These are phyloP conservation scores for Leptographium radiaticola DNA, from an alignment of 2,329 filamentous ascomycete species.

Conservation along the genomic window DNA sequence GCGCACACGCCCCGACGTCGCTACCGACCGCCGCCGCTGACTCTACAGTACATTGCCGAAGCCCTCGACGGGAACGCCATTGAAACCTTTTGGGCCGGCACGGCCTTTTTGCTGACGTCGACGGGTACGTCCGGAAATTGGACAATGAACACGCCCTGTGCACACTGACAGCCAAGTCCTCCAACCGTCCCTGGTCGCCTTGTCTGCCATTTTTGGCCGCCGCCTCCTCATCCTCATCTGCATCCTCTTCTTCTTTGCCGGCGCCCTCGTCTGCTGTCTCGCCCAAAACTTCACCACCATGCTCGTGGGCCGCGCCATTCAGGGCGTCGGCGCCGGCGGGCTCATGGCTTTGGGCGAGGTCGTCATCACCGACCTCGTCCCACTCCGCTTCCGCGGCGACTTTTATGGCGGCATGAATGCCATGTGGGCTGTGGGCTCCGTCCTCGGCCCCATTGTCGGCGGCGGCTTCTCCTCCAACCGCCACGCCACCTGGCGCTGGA, in stretches of 20 bases:
- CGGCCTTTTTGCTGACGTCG: not conserved
- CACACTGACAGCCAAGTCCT: not conserved
- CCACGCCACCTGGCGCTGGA: constrained; percentile 15
- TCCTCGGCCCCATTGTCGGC: constrained; percentile 14
- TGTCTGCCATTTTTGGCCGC: not conserved
- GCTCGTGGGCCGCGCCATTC: constrained; percentile 21
- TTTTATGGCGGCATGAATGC: constrained; percentile 12
- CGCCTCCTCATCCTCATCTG: constrained; percentile 7
- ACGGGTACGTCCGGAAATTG: too few relatives aligned
- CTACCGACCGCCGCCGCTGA: too few relatives aligned
- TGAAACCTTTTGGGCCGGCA: not conserved
- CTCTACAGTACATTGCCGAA: not conserved
- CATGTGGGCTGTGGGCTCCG: constrained; percentile 12
- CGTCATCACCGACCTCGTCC: constrained; percentile 20
- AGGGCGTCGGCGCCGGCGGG: constrained; percentile 23
- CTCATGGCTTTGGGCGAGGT: constrained; percentile 22
- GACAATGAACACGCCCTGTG: too few relatives aligned
- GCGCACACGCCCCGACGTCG: too few relatives aligned
- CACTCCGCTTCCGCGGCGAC: constrained; percentile 13
- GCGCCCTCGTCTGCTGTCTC: constrained; percentile 18
- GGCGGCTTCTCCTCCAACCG: constrained; percentile 11
- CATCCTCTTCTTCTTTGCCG: constrained; percentile 9
- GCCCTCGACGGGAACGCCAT: not conserved
- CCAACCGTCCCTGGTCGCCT: not conserved
- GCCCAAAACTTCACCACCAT: constrained; percentile 17